Percentiles rank a stretch among this genome's conserved stretches.
phyloP scores from a whole-genome alignment of 2,329 filamentous ascomycete genomes.

The Fusarium chuoi region DNA sequence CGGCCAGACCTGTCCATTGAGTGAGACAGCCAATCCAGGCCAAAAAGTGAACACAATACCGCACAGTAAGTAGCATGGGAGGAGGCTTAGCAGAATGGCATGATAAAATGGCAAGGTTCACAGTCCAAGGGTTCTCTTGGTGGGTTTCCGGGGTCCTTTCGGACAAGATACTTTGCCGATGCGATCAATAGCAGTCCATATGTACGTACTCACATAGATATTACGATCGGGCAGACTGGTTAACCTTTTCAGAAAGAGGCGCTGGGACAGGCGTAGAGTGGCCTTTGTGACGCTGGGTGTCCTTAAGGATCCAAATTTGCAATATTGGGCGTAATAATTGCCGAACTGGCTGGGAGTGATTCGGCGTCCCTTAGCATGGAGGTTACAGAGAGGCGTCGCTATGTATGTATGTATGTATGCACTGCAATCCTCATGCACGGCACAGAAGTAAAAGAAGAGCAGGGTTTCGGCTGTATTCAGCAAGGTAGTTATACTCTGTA shows the following conservation, averaged over 20 bases:
- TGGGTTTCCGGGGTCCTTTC: constrained; percentile 14
- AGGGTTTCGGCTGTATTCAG: background rate
- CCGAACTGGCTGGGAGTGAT: background rate
- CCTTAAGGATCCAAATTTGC: constrained; percentile 9
- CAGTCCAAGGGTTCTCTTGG: constrained; percentile 28
- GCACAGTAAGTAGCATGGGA: background rate
- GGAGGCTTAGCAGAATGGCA: constrained; percentile 25
- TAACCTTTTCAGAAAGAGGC: background rate
- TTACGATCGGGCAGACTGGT: background rate
- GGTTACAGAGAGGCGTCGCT: constrained; percentile 19
- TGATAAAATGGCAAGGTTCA: constrained; percentile 11
- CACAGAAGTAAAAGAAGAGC: background rate
- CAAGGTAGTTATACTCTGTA: too few species aligned
- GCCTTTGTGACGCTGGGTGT: background rate
- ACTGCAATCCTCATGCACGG: background rate
- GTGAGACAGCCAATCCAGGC: constrained; percentile 30
- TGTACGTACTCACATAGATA: background rate
- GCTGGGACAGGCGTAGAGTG: background rate
- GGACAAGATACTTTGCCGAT: constrained; percentile 15
- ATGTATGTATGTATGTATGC: constrained; percentile 12
- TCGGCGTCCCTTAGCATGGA: constrained; percentile 22
- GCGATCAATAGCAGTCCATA: constrained; percentile 13
- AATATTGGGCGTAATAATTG: constrained; percentile 14
- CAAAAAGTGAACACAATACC: background rate
- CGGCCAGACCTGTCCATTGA: constrained; percentile 9